Evolutionary conservation across 352 stramenopile genomes (phyloP), one percentile per base, ranked within the genome.

Genomic region (Elongisporangium undulatum): DNA sequence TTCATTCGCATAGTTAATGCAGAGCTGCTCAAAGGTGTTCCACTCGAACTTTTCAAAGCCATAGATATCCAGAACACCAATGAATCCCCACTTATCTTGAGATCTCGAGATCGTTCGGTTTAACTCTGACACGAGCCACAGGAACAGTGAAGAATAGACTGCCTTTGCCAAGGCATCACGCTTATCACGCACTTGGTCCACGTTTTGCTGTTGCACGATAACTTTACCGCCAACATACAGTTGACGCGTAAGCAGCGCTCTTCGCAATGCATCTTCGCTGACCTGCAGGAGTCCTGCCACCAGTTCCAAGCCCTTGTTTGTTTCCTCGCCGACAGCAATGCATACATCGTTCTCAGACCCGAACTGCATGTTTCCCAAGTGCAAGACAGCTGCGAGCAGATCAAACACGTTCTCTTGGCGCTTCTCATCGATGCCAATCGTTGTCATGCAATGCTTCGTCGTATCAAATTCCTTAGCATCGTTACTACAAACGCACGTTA

Each of bases 61-160:
- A 70, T 98, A 99, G 64, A 99, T 98, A 83, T 99, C 96, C 20
- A 99, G 67, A 21, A 99, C 89, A 67, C 94, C 93, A 62, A 98
- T 98, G 55, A 97, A 97, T 1, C 85, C 86, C 85, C 85, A 95
- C 63, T 91, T 93, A 56, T 92, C 77, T 29, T 87, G 68, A 23
- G 72, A 75, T 26, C 79, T 75, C 17, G 85, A 95, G 58, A 97
- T 97, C 48, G 87, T 96, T 19, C 82, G 73, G 68, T 98, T 97
- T 16, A 98, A 65, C 60, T 95, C 87, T 3, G 77, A 82, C 10
- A 98, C 93, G 17, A 98, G 77, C 82, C 87, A 95, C 52, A 95
- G 59, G 58, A 98, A 98, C 12, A 97, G 57, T 49, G 87, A 93
- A 58, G 89, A 95, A 77, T 98, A 98, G 55, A 98, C 88, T 4